Conservation (phyloP, 768 basidiomycete species). For the Lactifluus volemus region DNA sequence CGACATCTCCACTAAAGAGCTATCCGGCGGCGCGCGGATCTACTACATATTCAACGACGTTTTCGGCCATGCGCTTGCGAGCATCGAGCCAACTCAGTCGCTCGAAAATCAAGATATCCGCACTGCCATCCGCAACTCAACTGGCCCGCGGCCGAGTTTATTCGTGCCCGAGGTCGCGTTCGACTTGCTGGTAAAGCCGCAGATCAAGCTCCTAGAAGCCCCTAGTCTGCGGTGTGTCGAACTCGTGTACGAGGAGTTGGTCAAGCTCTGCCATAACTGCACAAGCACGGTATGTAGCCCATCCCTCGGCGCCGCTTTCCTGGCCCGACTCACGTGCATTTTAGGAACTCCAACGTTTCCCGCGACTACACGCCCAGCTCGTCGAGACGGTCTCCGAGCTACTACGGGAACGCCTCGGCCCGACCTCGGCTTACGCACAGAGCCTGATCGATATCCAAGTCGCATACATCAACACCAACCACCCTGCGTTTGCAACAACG, state of each 20-base stretch:
- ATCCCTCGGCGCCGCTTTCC: not conserved
- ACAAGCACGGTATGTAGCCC: conserved; percentile 62
- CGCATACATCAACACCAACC: conserved; percentile 99
- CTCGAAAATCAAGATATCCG: conserved; percentile 92
- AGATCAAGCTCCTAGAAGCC: conserved; percentile 92
- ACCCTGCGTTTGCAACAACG: conserved; percentile 85
- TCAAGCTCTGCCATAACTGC: conserved; percentile 99
- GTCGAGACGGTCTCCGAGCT: conserved; percentile 97
- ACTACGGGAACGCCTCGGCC: conserved; percentile 88
- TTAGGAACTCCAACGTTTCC: conserved; percentile 94
- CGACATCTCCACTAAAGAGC: conserved; percentile 95
- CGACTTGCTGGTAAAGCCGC: conserved; percentile 93
- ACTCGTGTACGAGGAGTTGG: conserved; percentile 96
- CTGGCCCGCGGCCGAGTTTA: conserved; percentile 90
- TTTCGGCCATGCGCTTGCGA: conserved; percentile 85
- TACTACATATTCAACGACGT: conserved; percentile 99
- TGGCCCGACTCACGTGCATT: not conserved
- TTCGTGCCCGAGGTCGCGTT: conserved; percentile 98
- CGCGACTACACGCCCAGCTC: conserved; percentile 82
- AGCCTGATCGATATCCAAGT: conserved; percentile 96
- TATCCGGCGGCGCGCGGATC: conserved; percentile 95
- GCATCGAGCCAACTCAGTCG: conserved; percentile 85
- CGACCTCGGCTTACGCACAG: conserved; percentile 93
- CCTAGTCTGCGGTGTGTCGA: conserved; percentile 95
- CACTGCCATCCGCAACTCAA: conserved; percentile 97